Evolutionary conservation across 768 basidiomycete species (phyloP), one percentile per base, ranked within the genome.

Genomic region (Lenzites betulinus): DNA sequence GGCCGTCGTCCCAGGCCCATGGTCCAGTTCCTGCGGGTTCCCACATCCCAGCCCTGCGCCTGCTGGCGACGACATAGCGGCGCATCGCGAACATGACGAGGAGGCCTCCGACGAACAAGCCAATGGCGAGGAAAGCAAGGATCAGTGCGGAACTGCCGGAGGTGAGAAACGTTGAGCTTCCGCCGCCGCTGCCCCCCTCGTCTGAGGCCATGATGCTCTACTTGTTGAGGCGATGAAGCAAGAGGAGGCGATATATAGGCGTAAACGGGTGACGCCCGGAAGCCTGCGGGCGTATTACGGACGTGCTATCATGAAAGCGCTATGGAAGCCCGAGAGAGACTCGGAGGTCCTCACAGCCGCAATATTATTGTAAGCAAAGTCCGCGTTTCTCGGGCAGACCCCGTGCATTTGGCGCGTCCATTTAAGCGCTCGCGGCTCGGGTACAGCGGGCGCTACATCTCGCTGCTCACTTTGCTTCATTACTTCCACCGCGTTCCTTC

Each of bases 41-140:
- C 56, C 47, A 38, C 15, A n/a, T 8, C 2, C 46, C 42, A 7
- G 54, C 35, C 25, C 61, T 42, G 28, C 60, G 49, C 18, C 60
- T 22, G 42, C 33, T 35, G 41, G 35, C 18, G 3, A 57, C 26
- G 15, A 60, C 57, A 33, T 65, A 54, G n/a, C 67, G 59, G 12
- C 70, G 61, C 50, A 68, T 59, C 20, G 77, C 79, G 47, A 84
- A 79, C 35, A 83, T 75, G 9, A 76, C 71, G 12, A 82, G 59
- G 75, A 86, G 79, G 0, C 76, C 76, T n/a, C 77, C 70, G 20
- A 74, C 70, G 63, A 87, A 83, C 18, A 88, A 66, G 3, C 82
- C 83, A 28, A 85, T 78, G n/a, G 82, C 81, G 25, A 88, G 72
- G 66, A 86, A 83, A 1, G 81, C 83, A 38, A 87, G 76, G 47